Evolutionary conservation across 345 rosid genomes (phyloP), one percentile per base, ranked within the genome.

Genomic region (Citrus medica): DNA sequence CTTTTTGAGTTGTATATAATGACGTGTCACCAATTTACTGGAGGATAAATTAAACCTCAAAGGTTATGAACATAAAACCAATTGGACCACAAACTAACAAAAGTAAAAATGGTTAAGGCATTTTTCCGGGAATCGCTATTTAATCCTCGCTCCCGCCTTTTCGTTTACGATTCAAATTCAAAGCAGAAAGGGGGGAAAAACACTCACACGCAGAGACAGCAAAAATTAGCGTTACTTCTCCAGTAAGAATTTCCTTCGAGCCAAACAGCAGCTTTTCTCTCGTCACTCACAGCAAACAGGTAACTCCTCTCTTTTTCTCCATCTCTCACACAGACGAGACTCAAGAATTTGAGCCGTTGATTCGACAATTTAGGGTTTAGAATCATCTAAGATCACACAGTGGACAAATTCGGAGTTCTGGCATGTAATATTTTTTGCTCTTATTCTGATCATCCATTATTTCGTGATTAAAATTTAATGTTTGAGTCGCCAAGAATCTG

Each of bases 91-190:
- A 12, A 46, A 12, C 51, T 12, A 3, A 46, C 51, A 46, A 46
- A 46, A 46, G 51, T 42, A 0, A 5, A 3, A 37, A 38, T 2
- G 42, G 70, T 37, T 7, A 9, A 9, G 1, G 32, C 8, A 40
- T n/a, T 38, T 22, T 37, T 37, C 46, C 48, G 17, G 1, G 48
- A 4, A 27, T 37, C 5, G 7, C 46, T 7, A 65, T 65, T 65
- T 17, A 65, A 19, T 33, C 16, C 65, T 51, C 65, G 4, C 53
- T 76, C 79, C 79, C 79, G 79, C 79, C 55, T 66, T 56, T 53
- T 30, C 30, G 58, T 8, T 53, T 53, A 7, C 78, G 9, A 46
- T 64, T 75, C 78, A 75, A 75, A 75, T 64, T 75, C 71, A 17
- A 30, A 58, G 17, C 24, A 8, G 7, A 24, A 6, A 24, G 3